These are phyloP conservation scores for Yarrowia yakushimensis DNA, from an alignment of 805 yeast genomes.

Conservation along the genomic window DNA sequence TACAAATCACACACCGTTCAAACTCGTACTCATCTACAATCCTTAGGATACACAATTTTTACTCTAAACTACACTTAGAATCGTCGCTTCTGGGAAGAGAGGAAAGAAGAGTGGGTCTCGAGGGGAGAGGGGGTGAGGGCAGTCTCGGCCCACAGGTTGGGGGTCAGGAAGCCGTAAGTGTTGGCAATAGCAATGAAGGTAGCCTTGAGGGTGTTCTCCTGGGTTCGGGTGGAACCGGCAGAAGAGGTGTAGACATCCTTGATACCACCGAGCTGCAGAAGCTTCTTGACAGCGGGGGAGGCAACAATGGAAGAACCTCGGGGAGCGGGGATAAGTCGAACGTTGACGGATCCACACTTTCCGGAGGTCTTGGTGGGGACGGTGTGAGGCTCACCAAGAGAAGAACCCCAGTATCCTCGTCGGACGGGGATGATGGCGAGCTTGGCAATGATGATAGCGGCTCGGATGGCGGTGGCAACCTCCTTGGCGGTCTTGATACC, in stretches of 20 bases:
- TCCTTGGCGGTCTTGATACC: slow-evolving; percentile 99
- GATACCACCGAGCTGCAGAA: slow-evolving; percentile 98
- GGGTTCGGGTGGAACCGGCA: slow-evolving; percentile 98
- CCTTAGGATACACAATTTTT: not conserved
- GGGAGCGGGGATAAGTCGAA: slow-evolving; percentile 99
- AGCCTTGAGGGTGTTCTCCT: slow-evolving; percentile 99
- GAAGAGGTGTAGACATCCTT: slow-evolving; percentile 99
- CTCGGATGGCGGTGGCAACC: slow-evolving; percentile 99
- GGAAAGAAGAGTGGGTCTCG: slow-evolving; percentile 62
- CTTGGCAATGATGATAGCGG: slow-evolving; percentile 99
- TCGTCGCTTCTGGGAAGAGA: slow-evolving; percentile 31
- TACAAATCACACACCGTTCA: too few relatives aligned
- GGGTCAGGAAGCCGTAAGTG: slow-evolving; percentile 99
- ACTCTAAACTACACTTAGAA: slow-evolving; percentile 30
- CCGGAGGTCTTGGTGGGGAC: slow-evolving; percentile 97
- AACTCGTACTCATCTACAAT: not conserved
- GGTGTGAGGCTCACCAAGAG: slow-evolving; percentile 99
- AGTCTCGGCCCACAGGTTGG: slow-evolving; percentile 93
- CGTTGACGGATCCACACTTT: slow-evolving; percentile 99
- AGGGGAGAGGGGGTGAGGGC: slow-evolving; percentile 87
- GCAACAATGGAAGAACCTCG: slow-evolving; percentile 99
- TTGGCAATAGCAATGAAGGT: slow-evolving; percentile 98
- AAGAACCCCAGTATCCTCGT: slow-evolving; percentile 99
- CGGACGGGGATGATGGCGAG: slow-evolving; percentile 98
- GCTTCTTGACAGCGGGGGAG: slow-evolving; percentile 98